A percentile compares a stretch with the other conserved stretches of the same genome.
phyloP scores from a whole-genome alignment of 176 grass and related monocot species.

The Avena atlantica region DNA sequence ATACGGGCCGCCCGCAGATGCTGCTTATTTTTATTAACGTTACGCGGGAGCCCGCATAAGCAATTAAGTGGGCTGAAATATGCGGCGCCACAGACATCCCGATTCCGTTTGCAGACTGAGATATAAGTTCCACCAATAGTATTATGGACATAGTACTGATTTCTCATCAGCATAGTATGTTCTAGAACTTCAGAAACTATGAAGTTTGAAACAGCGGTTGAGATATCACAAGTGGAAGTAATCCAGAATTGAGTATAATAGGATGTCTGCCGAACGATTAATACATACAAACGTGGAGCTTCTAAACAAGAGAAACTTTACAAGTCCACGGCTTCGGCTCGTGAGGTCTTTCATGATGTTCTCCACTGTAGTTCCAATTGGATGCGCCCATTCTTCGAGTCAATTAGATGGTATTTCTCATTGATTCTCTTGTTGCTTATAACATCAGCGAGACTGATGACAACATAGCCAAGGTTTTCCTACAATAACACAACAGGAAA shows the following conservation, averaged over 20 bases:
- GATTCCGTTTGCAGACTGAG: not conserved
- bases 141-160: not conserved
- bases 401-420: constrained; percentile 74
- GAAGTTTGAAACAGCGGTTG: not conserved
- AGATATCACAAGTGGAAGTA: not conserved
- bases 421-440: constrained; percentile 79
- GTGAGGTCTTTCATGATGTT: constrained; percentile 49
- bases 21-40: too few species aligned
- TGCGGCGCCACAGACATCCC: too few species aligned
- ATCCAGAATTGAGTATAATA: not conserved
- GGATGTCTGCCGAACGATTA: constrained; percentile 18
- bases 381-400: constrained; percentile 84
- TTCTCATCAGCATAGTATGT: constrained; percentile 9
- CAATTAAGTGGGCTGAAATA: too few species aligned
- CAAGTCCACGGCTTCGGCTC: not conserved
- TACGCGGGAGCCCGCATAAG: too few species aligned
- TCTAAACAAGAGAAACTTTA: constrained; percentile 35
- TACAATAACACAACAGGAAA: constrained; percentile 34
- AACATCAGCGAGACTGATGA: constrained; percentile 66
- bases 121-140: constrained; percentile 10
- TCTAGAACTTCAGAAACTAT: not conserved
- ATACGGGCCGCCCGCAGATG: too few species aligned
- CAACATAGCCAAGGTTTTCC: constrained; percentile 75
- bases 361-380: constrained; percentile 73
- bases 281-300: constrained; percentile 24